These are phyloP conservation scores for Trypanosoma brucei DNA, from an alignment of 208 protist species.

Conservation along the genomic window DNA sequence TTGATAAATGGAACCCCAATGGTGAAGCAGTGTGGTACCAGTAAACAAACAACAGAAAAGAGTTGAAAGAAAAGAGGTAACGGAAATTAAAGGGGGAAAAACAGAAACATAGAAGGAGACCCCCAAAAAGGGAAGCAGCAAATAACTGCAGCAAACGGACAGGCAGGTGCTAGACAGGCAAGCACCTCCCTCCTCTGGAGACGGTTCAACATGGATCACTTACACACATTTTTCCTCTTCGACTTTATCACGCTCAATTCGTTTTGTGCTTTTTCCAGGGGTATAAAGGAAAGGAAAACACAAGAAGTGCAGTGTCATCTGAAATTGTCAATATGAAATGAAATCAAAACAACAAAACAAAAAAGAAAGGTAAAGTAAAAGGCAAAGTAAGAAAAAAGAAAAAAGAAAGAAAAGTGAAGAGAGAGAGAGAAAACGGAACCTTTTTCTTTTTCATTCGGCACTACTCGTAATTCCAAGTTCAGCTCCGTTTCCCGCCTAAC, in stretches of 20 bases:
- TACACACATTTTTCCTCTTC: not conserved
- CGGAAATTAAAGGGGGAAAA: not conserved
- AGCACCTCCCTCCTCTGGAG: no score
- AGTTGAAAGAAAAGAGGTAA: not conserved
- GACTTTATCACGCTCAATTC: not conserved
- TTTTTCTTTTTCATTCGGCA: slow-evolving; percentile 1
- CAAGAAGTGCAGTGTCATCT: no score
- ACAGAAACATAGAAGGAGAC: not conserved
- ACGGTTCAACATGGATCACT: not conserved
- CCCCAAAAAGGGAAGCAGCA: not conserved
- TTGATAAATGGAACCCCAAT: not conserved
- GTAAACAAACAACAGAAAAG: no score
- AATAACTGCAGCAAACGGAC: not conserved
- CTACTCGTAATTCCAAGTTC: slow-evolving; percentile 4
- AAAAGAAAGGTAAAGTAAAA: not conserved
- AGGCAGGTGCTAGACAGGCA: not conserved
- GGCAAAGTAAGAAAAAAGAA: slow-evolving; percentile 1
- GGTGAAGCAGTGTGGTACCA: not conserved
- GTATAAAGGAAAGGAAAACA: not conserved
- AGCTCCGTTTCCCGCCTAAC: not conserved
- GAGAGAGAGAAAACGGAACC: slow-evolving; percentile 13
- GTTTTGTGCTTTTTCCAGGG: not conserved
- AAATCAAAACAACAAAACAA: not conserved
- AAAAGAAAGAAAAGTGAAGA: slow-evolving; percentile 16
- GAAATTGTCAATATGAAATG: not conserved